A percentile compares a stretch with the other conserved stretches of the same genome.
phyloP scores from a whole-genome alignment of 1,284 basidiomycete genomes.

The Schizophyllum amplum region DNA sequence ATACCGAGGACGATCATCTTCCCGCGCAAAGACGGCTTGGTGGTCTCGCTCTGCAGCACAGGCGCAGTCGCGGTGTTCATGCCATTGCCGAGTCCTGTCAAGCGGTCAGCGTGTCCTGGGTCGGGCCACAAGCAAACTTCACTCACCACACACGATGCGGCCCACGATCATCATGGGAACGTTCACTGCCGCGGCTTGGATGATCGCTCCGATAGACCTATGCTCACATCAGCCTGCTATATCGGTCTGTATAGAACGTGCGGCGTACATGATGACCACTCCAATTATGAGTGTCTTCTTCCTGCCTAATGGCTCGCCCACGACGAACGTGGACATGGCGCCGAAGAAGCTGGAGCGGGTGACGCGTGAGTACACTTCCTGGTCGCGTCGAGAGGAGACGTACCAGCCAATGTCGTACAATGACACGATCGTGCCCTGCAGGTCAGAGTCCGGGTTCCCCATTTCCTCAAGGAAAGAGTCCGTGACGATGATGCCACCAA shows the following conservation, averaged over 20 bases:
- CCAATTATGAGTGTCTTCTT: conserved; percentile 42
- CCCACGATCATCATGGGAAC: conserved; percentile 44
- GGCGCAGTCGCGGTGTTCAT: conserved; percentile 54
- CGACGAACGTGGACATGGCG: conserved; percentile 37
- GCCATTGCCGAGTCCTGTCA: conserved; percentile 35
- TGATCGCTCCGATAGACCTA: conserved; percentile 36
- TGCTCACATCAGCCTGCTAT: neutral
- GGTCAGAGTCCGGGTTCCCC: conserved; percentile 30
- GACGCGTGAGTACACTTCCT: conserved; percentile 24
- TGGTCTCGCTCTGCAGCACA: conserved; percentile 62
- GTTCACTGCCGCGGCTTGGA: conserved; percentile 38
- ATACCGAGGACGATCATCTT: conserved; percentile 63
- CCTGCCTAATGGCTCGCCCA: conserved; percentile 39
- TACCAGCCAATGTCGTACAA: conserved; percentile 41
- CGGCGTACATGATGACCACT: conserved; percentile 35
- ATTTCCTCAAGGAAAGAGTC: conserved; percentile 31
- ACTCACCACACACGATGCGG: conserved; percentile 36
- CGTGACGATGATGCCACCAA: conserved; percentile 41
- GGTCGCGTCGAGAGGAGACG: conserved; percentile 6
- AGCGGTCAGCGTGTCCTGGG: neutral
- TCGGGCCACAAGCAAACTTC: conserved; percentile 1
- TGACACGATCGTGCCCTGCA: conserved; percentile 39
- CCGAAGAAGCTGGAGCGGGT: conserved; percentile 31
- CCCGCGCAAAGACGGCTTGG: conserved; percentile 54
- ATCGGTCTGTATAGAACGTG: neutral